phyloP scores from a whole-genome alignment of 352 stramenopile genomes.

The Phytopythium boreale region DNA sequence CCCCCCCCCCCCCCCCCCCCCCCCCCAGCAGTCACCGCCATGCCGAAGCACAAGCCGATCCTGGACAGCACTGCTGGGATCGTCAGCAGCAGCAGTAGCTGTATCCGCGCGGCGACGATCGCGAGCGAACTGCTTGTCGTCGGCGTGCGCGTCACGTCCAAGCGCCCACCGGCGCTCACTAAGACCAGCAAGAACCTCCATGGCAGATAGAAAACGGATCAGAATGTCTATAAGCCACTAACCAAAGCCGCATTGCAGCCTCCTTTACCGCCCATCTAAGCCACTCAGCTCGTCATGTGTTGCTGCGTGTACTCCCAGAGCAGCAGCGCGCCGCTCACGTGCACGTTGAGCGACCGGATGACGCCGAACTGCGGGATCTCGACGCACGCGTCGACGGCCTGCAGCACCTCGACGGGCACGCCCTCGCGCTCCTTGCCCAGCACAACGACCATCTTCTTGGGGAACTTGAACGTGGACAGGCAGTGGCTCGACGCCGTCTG shows the following conservation, averaged over 20 bases:
- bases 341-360: slow-evolving; percentile 96
- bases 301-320: slow-evolving; percentile 98
- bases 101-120: neutral
- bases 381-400: slow-evolving; percentile 94
- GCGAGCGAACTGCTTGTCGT: slow-evolving; percentile 1
- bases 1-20: no score
- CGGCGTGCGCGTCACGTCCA: neutral
- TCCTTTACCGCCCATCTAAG: slow-evolving; percentile 5
- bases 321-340: slow-evolving; percentile 94
- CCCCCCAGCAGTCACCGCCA: neutral
- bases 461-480: slow-evolving; percentile 83
- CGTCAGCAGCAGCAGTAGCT: neutral
- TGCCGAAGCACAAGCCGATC: neutral
- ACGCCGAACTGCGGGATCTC: slow-evolving; percentile 98
- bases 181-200: neutral
- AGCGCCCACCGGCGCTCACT: neutral
- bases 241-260: neutral
- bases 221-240: neutral
- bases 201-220: neutral
- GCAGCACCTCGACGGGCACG: slow-evolving; percentile 93
- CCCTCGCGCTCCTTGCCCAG: slow-evolving; percentile 97
- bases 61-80: neutral
- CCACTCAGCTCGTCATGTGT: slow-evolving; percentile 32
- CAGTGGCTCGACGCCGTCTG: slow-evolving; percentile 92
- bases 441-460: slow-evolving; percentile 91